These are phyloP conservation scores for Candida andamanensis DNA, from an alignment of 805 yeast genomes.

Conservation along the genomic window DNA sequence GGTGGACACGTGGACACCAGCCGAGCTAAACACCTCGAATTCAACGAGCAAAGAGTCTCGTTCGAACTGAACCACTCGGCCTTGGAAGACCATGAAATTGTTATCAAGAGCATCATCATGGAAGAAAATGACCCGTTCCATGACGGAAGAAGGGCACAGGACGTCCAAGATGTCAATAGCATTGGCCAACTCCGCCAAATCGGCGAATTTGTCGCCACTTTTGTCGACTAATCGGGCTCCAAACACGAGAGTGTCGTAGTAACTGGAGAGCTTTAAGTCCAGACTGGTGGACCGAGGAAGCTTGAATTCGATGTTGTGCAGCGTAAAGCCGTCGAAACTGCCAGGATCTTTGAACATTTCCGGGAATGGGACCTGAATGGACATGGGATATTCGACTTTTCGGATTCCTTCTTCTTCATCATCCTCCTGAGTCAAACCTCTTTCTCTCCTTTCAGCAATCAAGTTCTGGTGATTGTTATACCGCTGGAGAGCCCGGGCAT, in stretches of 20 bases:
- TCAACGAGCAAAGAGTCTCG: slow-evolving; percentile 51
- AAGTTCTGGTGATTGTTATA: slow-evolving; percentile 19
- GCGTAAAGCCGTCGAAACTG: slow-evolving; percentile 3
- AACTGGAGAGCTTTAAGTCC: slow-evolving; percentile 4
- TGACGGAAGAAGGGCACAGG: slow-evolving; percentile 2
- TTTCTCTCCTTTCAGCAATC: slow-evolving; percentile 19
- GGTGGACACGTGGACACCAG: slow-evolving; percentile 52
- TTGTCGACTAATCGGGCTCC: slow-evolving; percentile 3
- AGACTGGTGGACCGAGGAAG: slow-evolving; percentile 1
- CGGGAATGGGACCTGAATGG: slow-evolving; percentile 30
- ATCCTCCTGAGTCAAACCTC: slow-evolving; percentile 13
- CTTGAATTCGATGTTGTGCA: slow-evolving; percentile 5
- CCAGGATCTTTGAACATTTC: slow-evolving; percentile 11
- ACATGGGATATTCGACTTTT: slow-evolving; percentile 25
- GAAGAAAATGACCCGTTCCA: slow-evolving; percentile 46
- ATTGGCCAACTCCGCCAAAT: slow-evolving; percentile 7
- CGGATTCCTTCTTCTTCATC: slow-evolving; percentile 21
- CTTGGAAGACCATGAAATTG: slow-evolving; percentile 49
- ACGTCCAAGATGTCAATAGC: not conserved
- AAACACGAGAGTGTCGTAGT: slow-evolving; percentile 4
- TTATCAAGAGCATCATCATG: slow-evolving; percentile 49
- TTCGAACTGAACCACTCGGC: slow-evolving; percentile 45
- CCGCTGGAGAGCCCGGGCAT: slow-evolving; percentile 13
- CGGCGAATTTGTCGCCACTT: slow-evolving; percentile 6
- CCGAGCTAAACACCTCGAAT: slow-evolving; percentile 50